Evolutionary conservation across 2,329 filamentous ascomycete species (phyloP).

Genomic region (Alternaria viburni): DNA sequence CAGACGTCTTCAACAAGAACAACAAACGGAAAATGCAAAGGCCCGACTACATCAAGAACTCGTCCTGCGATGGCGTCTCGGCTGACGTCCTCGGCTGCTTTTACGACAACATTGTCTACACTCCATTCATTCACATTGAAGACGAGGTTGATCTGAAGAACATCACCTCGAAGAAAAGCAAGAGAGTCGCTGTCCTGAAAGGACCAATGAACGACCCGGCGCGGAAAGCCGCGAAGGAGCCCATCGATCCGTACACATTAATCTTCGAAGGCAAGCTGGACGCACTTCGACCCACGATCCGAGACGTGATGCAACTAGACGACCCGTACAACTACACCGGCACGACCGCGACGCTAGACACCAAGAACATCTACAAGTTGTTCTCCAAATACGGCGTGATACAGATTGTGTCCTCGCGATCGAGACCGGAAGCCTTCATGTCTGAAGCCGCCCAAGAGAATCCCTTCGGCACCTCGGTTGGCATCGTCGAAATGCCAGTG

Average conservation of each 20-base stretch:
- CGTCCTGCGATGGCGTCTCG: conserved; percentile 86
- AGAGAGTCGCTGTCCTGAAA: conserved; percentile 64
- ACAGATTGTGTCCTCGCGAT: conserved; percentile 93
- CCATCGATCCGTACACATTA: conserved; percentile 91
- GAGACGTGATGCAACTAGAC: conserved; percentile 89
- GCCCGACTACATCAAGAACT: conserved; percentile 92
- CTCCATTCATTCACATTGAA: conserved; percentile 96
- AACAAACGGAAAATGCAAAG: conserved; percentile 99
- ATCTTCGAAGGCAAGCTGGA: conserved; percentile 92
- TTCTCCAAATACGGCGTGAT: conserved; percentile 92
- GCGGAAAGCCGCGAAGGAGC: conserved; percentile 74
- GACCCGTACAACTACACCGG: conserved; percentile 91
- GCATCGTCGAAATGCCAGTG: conserved; percentile 95
- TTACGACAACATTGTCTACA: conserved; percentile 98
- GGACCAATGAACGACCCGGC: conserved; percentile 69
- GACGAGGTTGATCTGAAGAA: conserved; percentile 83
- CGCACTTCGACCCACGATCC: conserved; percentile 79
- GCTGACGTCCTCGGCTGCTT: conserved; percentile 94
- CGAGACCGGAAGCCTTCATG: conserved; percentile 94
- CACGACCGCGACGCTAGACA: conserved; percentile 75
- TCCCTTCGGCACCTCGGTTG: conserved; percentile 79
- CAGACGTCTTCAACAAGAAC: conserved; percentile 99
- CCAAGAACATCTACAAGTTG: conserved; percentile 81
- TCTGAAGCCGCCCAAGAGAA: conserved; percentile 83
- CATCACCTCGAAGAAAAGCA: conserved; percentile 72